Conservation (phyloP, 2,329 filamentous ascomycete genomes). For the Curvularia spicifera region DNA sequence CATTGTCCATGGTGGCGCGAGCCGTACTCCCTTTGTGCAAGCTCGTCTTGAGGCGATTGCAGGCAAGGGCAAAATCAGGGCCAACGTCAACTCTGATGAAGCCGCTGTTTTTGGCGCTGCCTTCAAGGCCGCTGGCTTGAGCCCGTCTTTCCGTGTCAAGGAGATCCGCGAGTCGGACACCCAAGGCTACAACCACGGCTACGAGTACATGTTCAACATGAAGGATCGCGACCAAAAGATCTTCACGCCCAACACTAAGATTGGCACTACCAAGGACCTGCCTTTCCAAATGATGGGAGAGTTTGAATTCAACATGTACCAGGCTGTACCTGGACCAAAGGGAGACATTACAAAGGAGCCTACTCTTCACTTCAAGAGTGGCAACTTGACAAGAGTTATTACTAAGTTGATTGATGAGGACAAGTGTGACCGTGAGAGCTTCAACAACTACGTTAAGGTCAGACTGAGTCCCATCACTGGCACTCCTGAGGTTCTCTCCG, state of each 20-base stretch:
- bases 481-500: slow-evolving; percentile 77
- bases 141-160: slow-evolving; percentile 96
- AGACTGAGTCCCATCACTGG: slow-evolving; percentile 75
- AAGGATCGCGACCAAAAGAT: slow-evolving; percentile 79
- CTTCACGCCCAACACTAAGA: slow-evolving; percentile 77
- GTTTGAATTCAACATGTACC: slow-evolving; percentile 79
- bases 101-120: slow-evolving; percentile 94
- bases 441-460: slow-evolving; percentile 80
- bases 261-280: slow-evolving; percentile 82
- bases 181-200: slow-evolving; percentile 72
- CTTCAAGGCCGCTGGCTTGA: slow-evolving; percentile 90
- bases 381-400: slow-evolving; percentile 86
- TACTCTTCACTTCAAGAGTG: slow-evolving; percentile 72
- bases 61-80: slow-evolving; percentile 80
- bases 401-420: slow-evolving; percentile 77
- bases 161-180: slow-evolving; percentile 87
- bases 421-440: slow-evolving; percentile 75
- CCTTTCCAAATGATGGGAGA: slow-evolving; percentile 83
- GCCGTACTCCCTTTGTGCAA: slow-evolving; percentile 93
- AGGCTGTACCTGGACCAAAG: slow-evolving; percentile 65
- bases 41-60: slow-evolving; percentile 79
- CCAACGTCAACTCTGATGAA: slow-evolving; percentile 96
- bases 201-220: slow-evolving; percentile 76
- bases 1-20: slow-evolving; percentile 89
- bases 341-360: slow-evolving; percentile 61